Base-by-base conservation (phyloP, 768 basidiomycete species). In the Termitomyces sp. region DNA sequence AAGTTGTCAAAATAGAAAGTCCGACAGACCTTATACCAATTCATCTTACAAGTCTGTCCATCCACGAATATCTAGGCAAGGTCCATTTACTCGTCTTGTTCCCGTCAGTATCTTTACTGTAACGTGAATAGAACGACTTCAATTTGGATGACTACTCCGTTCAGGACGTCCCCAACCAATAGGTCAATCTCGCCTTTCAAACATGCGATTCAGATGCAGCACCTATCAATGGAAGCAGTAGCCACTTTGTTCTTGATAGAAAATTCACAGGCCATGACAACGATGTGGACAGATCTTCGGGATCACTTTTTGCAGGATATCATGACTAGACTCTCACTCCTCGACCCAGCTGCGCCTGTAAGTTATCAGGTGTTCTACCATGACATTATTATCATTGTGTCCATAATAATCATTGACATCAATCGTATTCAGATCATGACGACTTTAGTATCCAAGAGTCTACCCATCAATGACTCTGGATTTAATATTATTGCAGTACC, bases 231-330 rank as follows among this genome's bases (percentile, higher is more conserved):
- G n/a, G n/a, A 74, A 60, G 69, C 72, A 18, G 65, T 75, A 32
- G 72, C 70, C 38, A 70, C 74, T n/a, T 72, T 83, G 52, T 63
- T 84, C 58, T 71, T 85, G 58, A 74, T 84, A 60, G 83, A 85
- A 70, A 84, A 84, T 63, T 84, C 83, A 0, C 70, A 71, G 33
- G 66, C 68, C 1, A 79, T 82, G 72, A 66, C 69, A 22, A 20
- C 60, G 7, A 68, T 74, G 24, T 85, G 83, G 83, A 62, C 72
- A 61, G 73, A 79, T 67, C 76, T 84, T 33, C 71, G 75, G 59
- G 74, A 78, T 64, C 74, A 72, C 26, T 78, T 77, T 65, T 71
- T 84, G 24, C 70, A 66, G 20, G 71, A 66, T 9, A 68, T 85
- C 44, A 70, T 80, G 52, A 71, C 74, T 43, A 72, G 70, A 28